Evolutionary conservation across 257 asterid genomes (phyloP).

Genomic region (Fraxinus quadrangulata): DNA sequence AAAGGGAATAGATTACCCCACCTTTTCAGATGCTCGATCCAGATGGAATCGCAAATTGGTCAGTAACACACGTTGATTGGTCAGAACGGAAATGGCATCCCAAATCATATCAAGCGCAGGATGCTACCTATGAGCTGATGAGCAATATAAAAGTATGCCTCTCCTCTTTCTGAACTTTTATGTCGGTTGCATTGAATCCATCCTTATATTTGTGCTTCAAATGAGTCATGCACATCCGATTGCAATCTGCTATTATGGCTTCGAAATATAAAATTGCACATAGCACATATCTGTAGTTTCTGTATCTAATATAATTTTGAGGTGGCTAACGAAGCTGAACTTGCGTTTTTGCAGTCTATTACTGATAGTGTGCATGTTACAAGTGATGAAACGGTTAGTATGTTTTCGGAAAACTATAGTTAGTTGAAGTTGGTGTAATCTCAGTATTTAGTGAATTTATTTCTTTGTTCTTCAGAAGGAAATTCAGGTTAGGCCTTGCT

Average conservation of each 20-base stretch:
- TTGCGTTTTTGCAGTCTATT: slow-evolving; percentile 67
- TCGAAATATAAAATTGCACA: background rate
- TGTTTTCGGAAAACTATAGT: slow-evolving; percentile 20
- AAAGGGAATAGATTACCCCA: slow-evolving; percentile 7
- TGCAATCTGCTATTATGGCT: slow-evolving; percentile 23
- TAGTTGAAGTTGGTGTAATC: slow-evolving; percentile 13
- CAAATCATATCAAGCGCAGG: slow-evolving; percentile 66
- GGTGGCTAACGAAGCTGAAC: slow-evolving; percentile 3
- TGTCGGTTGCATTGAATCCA: background rate
- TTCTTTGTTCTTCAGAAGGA: slow-evolving; percentile 53
- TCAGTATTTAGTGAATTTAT: slow-evolving; percentile 21
- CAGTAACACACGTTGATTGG: slow-evolving; percentile 90
- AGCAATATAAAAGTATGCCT: slow-evolving; percentile 72
- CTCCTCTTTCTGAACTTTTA: slow-evolving; percentile 16
- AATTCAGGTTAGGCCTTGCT: slow-evolving; percentile 60
- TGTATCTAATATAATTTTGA: background rate
- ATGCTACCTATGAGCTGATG: slow-evolving; percentile 56
- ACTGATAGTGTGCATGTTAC: slow-evolving; percentile 77
- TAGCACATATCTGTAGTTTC: slow-evolving; percentile 1
- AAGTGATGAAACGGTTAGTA: slow-evolving; percentile 69
- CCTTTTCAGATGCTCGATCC: slow-evolving; percentile 78
- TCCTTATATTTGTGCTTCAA: slow-evolving; percentile 15
- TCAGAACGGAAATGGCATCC: slow-evolving; percentile 95
- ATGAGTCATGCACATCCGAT: slow-evolving; percentile 44
- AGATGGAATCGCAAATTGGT: slow-evolving; percentile 80